Percentiles rank a stretch among this genome's conserved stretches.
phyloP scores from a whole-genome alignment of 306 rosid species.

The Boehmeria nivea region DNA sequence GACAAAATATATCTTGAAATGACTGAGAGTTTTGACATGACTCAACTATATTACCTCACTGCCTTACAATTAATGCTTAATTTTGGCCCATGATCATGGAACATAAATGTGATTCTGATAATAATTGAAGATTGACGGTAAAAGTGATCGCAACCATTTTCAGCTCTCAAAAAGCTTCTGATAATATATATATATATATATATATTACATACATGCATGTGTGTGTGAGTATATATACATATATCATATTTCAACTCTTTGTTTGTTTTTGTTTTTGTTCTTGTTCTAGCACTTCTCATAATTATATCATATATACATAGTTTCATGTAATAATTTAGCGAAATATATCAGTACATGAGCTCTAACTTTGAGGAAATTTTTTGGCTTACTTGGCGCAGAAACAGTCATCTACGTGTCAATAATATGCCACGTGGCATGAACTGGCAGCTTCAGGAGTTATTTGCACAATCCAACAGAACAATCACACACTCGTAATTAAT shows the following conservation, averaged over 20 bases:
- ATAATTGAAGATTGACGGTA: too few species aligned
- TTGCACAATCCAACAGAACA: neutral
- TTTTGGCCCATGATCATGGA: too few species aligned
- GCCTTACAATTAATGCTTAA: too few species aligned
- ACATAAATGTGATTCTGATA: too few species aligned
- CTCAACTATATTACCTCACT: neutral
- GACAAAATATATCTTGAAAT: neutral
- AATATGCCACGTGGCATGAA: slow-evolving; percentile 24
- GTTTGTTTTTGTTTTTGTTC: too few species aligned
- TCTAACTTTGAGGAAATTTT: neutral
- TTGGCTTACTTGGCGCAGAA: slow-evolving; percentile 18
- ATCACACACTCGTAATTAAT: neutral
- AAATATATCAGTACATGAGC: too few species aligned
- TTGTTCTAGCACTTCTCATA: too few species aligned
- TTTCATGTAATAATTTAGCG: too few species aligned
- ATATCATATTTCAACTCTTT: too few species aligned
- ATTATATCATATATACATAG: neutral
- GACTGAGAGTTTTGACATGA: slow-evolving; percentile 1
- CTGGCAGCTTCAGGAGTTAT: slow-evolving; percentile 3
- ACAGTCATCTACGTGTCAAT: slow-evolving; percentile 26
- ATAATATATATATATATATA: too few species aligned
- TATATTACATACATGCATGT: neutral
- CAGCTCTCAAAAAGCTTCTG: too few species aligned
- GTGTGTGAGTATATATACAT: neutral
- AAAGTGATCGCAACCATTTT: too few species aligned